Percentiles rank a stretch among this genome's conserved stretches.
Evolutionary conservation across 805 yeast species (phyloP).

Genomic region (Torulaspora gathmanii): DNA sequence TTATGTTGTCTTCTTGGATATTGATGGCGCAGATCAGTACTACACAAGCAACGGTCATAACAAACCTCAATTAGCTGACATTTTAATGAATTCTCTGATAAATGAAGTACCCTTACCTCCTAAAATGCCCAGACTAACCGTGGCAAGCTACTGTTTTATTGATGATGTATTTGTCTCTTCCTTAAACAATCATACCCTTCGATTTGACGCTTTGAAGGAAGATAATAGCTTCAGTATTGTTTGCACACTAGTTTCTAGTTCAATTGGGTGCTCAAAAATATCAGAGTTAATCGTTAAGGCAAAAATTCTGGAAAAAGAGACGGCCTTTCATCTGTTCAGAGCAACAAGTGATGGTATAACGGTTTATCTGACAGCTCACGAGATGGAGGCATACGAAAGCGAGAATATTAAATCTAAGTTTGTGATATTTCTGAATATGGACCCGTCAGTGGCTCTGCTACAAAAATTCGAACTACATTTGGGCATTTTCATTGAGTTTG

Average conservation of each 20-base stretch:
- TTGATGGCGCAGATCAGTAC: slow-evolving; percentile 41
- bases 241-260: slow-evolving; percentile 26
- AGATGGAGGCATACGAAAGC: slow-evolving; percentile 42
- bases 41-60: slow-evolving; percentile 17
- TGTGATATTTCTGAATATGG: slow-evolving; percentile 59
- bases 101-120: slow-evolving; percentile 73
- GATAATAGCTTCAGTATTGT: slow-evolving; percentile 20
- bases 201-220: slow-evolving; percentile 29
- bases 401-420: slow-evolving; percentile 62
- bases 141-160: slow-evolving; percentile 62
- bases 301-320: slow-evolving; percentile 66
- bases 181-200: slow-evolving; percentile 27
- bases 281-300: slow-evolving; percentile 51
- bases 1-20: slow-evolving; percentile 58
- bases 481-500: slow-evolving; percentile 45
- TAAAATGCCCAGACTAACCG: slow-evolving; percentile 64
- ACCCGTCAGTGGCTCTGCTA: slow-evolving; percentile 39
- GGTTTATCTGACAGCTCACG: slow-evolving; percentile 69
- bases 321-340: slow-evolving; percentile 82
- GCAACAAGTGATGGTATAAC: slow-evolving; percentile 38
- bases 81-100: slow-evolving; percentile 82
- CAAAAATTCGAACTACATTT: slow-evolving; percentile 39
- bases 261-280: slow-evolving; percentile 58
- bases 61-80: slow-evolving; percentile 65
- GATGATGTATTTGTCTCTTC: slow-evolving; percentile 50